phyloP scores from a whole-genome alignment of 2,329 filamentous ascomycete genomes.

The Cladosporium sp. region DNA sequence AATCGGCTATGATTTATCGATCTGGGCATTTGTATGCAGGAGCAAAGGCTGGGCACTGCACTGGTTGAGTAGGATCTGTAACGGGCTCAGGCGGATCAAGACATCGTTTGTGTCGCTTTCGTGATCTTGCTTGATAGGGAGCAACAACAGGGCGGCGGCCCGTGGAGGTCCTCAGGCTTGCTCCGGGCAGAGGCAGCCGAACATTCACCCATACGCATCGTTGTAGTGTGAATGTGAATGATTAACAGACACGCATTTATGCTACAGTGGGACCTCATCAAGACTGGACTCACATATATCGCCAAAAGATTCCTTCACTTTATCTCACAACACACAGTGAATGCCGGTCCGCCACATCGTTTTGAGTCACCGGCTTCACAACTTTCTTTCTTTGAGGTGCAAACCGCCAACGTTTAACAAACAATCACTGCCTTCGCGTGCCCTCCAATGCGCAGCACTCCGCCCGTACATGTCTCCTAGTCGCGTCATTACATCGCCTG shows the following conservation, averaged over 20 bases:
- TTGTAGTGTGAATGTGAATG: background rate
- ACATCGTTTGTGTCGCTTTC: background rate
- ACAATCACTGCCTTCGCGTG: background rate
- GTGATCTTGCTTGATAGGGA: background rate
- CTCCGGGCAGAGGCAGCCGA: background rate
- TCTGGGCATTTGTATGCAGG: slow-evolving; percentile 25
- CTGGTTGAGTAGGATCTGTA: background rate
- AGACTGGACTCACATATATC: background rate
- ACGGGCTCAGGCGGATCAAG: background rate
- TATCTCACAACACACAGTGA: background rate
- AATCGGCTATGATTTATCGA: slow-evolving; percentile 7
- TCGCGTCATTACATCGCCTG: slow-evolving; percentile 30
- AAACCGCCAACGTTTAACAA: slow-evolving; percentile 12
- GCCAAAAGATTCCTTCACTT: background rate
- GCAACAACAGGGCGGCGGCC: background rate
- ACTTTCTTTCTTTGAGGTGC: slow-evolving; percentile 10
- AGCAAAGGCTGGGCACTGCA: slow-evolving; percentile 1
- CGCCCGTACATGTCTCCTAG: slow-evolving; percentile 37
- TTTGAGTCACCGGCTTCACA: slow-evolving; percentile 19
- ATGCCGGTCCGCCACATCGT: background rate
- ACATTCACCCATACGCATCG: background rate
- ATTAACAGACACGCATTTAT: background rate
- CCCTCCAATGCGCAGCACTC: slow-evolving; percentile 27
- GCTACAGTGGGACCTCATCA: background rate
- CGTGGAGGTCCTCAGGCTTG: background rate